Conservation (phyloP, 805 yeast genomes). For the Diddensiella santjacobensis region DNA sequence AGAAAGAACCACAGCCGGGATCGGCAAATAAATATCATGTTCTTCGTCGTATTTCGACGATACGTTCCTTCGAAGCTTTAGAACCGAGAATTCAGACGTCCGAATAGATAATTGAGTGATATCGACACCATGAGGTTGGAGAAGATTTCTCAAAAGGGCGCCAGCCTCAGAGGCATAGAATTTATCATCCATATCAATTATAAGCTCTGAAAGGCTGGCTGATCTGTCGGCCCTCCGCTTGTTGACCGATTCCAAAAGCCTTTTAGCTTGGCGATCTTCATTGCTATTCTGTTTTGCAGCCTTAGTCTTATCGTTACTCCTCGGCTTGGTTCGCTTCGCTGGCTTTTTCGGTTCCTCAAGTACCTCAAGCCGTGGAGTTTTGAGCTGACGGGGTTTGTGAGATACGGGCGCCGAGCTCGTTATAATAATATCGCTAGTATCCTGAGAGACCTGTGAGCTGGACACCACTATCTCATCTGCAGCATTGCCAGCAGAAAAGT, state of each 20-base stretch:
- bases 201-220: conserved; percentile 6
- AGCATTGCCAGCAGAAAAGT: not conserved
- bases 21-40: conserved; percentile 21
- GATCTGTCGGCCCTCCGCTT: not conserved
- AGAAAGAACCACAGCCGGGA: conserved; percentile 6
- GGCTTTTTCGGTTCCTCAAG: not conserved
- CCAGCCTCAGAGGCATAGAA: conserved; percentile 1
- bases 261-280: not conserved
- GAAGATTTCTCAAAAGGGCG: not conserved
- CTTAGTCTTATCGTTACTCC: not conserved
- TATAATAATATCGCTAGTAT: not conserved
- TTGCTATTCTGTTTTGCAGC: not conserved
- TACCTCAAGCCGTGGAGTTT: too few relatives aligned
- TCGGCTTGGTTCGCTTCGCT: not conserved
- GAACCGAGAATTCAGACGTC: conserved; percentile 1
- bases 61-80: conserved; percentile 17
- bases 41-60: conserved; percentile 18
- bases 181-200: conserved; percentile 4
- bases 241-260: not conserved
- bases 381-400: too few relatives aligned
- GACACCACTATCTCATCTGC: not conserved
- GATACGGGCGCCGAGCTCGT: not conserved
- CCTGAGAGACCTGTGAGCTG: not conserved
- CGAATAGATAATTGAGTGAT: not conserved
- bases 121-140: not conserved